A percentile compares a stretch with the other conserved stretches of the same genome.
Evolutionary conservation across 352 stramenopile genomes (phyloP).

Genomic region (Pythium graminicola): DNA sequence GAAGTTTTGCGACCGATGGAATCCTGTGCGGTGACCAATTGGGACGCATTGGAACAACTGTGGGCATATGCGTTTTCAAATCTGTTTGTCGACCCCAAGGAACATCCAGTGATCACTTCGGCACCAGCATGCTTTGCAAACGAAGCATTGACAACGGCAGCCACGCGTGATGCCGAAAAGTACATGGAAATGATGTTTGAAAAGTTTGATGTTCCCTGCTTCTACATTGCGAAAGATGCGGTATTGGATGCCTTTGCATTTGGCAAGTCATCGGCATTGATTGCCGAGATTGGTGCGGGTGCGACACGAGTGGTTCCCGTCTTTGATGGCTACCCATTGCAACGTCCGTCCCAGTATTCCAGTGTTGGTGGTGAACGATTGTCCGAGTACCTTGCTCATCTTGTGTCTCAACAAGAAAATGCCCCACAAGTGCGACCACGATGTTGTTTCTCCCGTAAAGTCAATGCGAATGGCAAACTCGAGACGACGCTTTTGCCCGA

Average conservation of each 20-base stretch:
- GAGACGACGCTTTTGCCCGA: conserved; percentile 43
- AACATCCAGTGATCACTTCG: conserved; percentile 76
- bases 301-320: conserved; percentile 84
- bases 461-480: conserved; percentile 47
- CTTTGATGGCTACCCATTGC: conserved; percentile 86
- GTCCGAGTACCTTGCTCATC: conserved; percentile 59
- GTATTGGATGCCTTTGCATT: conserved; percentile 89
- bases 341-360: conserved; percentile 70
- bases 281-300: conserved; percentile 85
- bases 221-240: conserved; percentile 88
- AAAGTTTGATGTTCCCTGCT: conserved; percentile 81
- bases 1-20: conserved; percentile 56
- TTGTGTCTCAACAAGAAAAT: conserved; percentile 41
- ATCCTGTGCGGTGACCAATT: conserved; percentile 57
- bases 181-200: conserved; percentile 93
- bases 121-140: conserved; percentile 68
- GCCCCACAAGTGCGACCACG: conserved; percentile 42
- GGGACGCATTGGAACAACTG: conserved; percentile 82
- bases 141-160: conserved; percentile 51
- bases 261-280: conserved; percentile 77
- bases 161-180: conserved; percentile 55
- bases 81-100: conserved; percentile 55
- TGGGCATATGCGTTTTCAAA: conserved; percentile 73
- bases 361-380: conserved; percentile 66
- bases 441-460: conserved; percentile 53